phyloP scores from a whole-genome alignment of 2,329 filamentous ascomycete species.

The Fusarium albidum region DNA sequence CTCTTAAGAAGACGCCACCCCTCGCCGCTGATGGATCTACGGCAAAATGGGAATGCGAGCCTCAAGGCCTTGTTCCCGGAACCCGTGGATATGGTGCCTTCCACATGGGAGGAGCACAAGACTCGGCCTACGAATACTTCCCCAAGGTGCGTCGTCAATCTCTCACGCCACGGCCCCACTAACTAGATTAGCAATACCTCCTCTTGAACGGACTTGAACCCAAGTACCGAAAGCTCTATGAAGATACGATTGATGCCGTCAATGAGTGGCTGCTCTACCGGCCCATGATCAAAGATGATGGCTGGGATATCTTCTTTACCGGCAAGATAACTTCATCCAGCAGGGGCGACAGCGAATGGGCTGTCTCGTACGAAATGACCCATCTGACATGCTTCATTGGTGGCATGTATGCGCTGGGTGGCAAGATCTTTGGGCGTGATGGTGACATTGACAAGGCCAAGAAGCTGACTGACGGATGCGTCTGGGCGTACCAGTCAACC shows the following conservation, averaged over 20 bases:
- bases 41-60: constrained; percentile 59
- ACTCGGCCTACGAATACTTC: constrained; percentile 78
- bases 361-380: constrained; percentile 66
- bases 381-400: constrained; percentile 75
- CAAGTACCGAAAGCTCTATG: constrained; percentile 79
- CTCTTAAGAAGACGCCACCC: constrained; percentile 36
- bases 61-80: constrained; percentile 65
- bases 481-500: constrained; percentile 72
- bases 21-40: constrained; percentile 46
- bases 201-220: constrained; percentile 77
- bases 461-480: constrained; percentile 72
- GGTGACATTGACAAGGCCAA: constrained; percentile 70
- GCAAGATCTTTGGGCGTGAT: constrained; percentile 66
- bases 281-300: constrained; percentile 73
- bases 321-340: constrained; percentile 65
- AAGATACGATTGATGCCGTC: constrained; percentile 70
- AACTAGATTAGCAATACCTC: constrained; percentile 66
- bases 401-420: constrained; percentile 73
- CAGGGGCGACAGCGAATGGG: constrained; percentile 49
- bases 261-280: constrained; percentile 80
- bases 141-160: constrained; percentile 57
- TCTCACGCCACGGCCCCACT: constrained; percentile 17
- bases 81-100: constrained; percentile 57
- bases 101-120: constrained; percentile 71
- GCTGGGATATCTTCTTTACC: constrained; percentile 77